Evolutionary conservation across 2,329 filamentous ascomycete genomes (phyloP), one percentile per base, ranked within the genome.

Genomic region (Myotisia sp.): DNA sequence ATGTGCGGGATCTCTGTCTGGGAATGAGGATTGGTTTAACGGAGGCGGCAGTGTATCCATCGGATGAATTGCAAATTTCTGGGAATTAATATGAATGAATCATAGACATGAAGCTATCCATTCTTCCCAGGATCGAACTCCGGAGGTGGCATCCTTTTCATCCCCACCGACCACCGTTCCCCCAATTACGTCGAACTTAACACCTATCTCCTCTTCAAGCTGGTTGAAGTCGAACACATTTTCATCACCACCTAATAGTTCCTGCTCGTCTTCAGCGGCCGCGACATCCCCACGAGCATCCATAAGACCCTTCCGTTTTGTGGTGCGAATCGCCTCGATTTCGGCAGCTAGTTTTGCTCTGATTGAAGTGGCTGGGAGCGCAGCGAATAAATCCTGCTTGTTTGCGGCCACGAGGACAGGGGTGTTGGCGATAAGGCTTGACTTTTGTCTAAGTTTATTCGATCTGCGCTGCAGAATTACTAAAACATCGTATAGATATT

Each of bases 321-420:
- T 81, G 37, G 68, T 65, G 30, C 87, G 72, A 34, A 95, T 79
- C 32, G 79, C 73, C 17, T 76, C 74, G 40, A 95, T 74, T 55
- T 94, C 87, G 8, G 68, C 65, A 60, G 95, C 86, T 9, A 98
- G 64, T 43, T 71, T 73, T 34, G 68, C 67, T 55, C 73, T 78
- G 39, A 94, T 81, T 20, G 92, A 65, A 4, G 71, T 68, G 0
- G 81, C 72, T 0, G 90, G 90, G 33, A 94, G 62, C 5, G 87
- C 84, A 0, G 90, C 94, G 54, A 98, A 98, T 1, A 98, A 67
- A 55, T 98, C 90, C 52, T 85, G 71, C 67, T 98, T 98, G 60
- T 95, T 98, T 35, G 85, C 86, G 2, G 85, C 86, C 21, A 98
- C 65, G 22, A 98, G 67, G 5, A 98, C 68, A 0, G 81, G 76